Evolutionary conservation across 768 basidiomycete species (phyloP).

Genomic region (Boletus bicolor): DNA sequence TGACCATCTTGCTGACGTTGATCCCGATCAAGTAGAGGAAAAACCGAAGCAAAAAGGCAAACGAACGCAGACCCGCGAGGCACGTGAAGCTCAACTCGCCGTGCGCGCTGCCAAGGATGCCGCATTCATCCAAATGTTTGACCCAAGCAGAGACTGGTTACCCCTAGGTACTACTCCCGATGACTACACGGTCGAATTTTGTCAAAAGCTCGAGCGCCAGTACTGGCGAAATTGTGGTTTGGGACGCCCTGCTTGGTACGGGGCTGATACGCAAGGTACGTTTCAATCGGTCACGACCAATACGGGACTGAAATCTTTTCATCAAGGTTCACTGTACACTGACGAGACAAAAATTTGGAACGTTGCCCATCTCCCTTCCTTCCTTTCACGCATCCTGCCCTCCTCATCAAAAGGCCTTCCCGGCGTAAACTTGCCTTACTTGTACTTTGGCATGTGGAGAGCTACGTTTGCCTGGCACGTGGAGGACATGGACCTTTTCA

Average conservation of each 20-base stretch:
- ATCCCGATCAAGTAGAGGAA: constrained; percentile 31
- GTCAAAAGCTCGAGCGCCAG: constrained; percentile 79
- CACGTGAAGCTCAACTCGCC: constrained; percentile 48
- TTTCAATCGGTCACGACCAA: constrained; percentile 3
- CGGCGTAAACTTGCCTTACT: constrained; percentile 95
- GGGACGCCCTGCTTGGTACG: constrained; percentile 94
- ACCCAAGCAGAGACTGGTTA: constrained; percentile 74
- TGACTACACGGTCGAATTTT: constrained; percentile 89
- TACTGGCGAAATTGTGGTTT: constrained; percentile 92
- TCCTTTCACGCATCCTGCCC: constrained; percentile 77
- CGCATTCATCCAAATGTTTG: constrained; percentile 67
- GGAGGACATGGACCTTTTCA: constrained; percentile 98
- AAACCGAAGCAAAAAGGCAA: constrained; percentile 40
- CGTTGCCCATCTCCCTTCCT: constrained; percentile 86
- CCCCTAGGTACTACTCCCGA: constrained; percentile 65
- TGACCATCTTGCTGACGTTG: constrained; percentile 7
- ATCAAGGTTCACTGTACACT: constrained; percentile 61
- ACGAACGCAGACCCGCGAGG: constrained; percentile 42
- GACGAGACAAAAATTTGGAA: constrained; percentile 86
- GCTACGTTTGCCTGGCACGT: constrained; percentile 99
- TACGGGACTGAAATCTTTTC: background rate
- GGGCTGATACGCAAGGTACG: constrained; percentile 90
- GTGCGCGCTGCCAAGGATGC: constrained; percentile 42
- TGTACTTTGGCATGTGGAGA: constrained; percentile 99
- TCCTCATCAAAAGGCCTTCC: constrained; percentile 69